Percentiles rank a stretch among this genome's conserved stretches.
phyloP scores from a whole-genome alignment of 352 stramenopile species.

The Phytophthora ohioensis region DNA sequence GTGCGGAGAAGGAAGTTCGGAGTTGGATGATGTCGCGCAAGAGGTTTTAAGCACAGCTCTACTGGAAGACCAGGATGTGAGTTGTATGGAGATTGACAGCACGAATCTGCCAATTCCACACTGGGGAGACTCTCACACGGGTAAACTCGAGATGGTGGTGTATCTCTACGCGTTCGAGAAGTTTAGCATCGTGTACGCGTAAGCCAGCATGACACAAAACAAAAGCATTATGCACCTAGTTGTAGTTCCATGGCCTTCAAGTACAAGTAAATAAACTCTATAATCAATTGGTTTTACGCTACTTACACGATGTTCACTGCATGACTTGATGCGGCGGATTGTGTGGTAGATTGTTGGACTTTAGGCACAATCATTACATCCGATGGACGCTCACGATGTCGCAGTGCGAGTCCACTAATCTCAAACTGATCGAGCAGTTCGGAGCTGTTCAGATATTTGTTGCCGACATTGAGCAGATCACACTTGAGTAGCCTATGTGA shows the following conservation, averaged over 20 bases:
- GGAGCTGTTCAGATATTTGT: slow-evolving; percentile 59
- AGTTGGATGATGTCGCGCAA: slow-evolving; percentile 28
- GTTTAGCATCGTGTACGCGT: slow-evolving; percentile 35
- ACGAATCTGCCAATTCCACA: not conserved
- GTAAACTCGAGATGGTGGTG: slow-evolving; percentile 12
- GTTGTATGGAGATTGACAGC: slow-evolving; percentile 2
- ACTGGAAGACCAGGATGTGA: slow-evolving; percentile 18
- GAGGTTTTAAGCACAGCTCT: slow-evolving; percentile 22
- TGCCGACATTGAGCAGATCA: slow-evolving; percentile 57
- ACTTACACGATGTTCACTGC: slow-evolving; percentile 39
- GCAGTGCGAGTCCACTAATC: slow-evolving; percentile 56
- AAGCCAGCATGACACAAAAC: not conserved
- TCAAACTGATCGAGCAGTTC: slow-evolving; percentile 69
- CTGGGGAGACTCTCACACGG: too few relatives aligned
- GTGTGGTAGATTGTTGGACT: slow-evolving; percentile 33
- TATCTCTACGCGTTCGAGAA: slow-evolving; percentile 38
- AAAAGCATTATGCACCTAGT: not conserved
- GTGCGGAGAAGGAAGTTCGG: slow-evolving; percentile 4
- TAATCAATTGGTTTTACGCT: slow-evolving; percentile 35
- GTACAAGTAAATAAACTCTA: slow-evolving; percentile 37
- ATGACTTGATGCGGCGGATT: slow-evolving; percentile 33
- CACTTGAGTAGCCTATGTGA: slow-evolving; percentile 54
- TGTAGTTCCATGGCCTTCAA: not conserved
- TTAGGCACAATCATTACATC: slow-evolving; percentile 57
- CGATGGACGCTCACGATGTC: slow-evolving; percentile 46